phyloP scores from a whole-genome alignment of 805 yeast genomes.

The Yarrowia sp. region DNA sequence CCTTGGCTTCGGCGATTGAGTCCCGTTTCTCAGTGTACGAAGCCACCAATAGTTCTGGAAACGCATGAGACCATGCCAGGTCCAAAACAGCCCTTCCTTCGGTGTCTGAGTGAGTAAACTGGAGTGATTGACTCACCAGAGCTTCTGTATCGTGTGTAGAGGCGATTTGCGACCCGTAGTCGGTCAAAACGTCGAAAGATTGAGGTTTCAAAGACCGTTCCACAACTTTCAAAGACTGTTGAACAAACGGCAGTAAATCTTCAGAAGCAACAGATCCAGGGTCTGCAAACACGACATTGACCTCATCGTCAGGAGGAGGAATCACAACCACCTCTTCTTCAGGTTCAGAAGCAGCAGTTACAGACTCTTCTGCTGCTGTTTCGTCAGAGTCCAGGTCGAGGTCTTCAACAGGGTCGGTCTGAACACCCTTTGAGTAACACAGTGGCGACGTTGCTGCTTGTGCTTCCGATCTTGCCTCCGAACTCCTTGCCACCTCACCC shows the following conservation, averaged over 20 bases:
- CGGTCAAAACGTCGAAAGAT: slow-evolving; percentile 35
- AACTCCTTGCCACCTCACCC: neutral
- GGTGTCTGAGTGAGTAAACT: slow-evolving; percentile 32
- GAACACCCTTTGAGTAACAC: slow-evolving; percentile 18
- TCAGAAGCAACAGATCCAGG: neutral
- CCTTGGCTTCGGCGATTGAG: slow-evolving; percentile 34
- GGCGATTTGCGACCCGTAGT: slow-evolving; percentile 33
- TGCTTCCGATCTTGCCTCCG: neutral
- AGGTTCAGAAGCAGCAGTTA: neutral
- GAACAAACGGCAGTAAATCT: slow-evolving; percentile 32
- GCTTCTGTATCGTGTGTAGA: neutral
- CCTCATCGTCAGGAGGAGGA: neutral
- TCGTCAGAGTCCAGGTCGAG: neutral
- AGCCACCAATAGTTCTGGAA: slow-evolving; percentile 41
- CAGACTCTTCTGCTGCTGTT: neutral
- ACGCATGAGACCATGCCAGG: slow-evolving; percentile 41
- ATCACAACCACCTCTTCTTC: neutral
- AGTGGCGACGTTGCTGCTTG: neutral
- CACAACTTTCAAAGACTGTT: slow-evolving; percentile 38
- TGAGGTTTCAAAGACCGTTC: slow-evolving; percentile 35
- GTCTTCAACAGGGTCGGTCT: slow-evolving; percentile 7
- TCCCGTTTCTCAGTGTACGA: slow-evolving; percentile 36
- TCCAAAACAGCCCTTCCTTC: slow-evolving; percentile 37
- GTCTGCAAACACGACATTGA: neutral
- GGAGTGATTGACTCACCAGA: slow-evolving; percentile 28